phyloP scores from a whole-genome alignment of 1,284 basidiomycete species.

The Rhodofomes roseus region DNA sequence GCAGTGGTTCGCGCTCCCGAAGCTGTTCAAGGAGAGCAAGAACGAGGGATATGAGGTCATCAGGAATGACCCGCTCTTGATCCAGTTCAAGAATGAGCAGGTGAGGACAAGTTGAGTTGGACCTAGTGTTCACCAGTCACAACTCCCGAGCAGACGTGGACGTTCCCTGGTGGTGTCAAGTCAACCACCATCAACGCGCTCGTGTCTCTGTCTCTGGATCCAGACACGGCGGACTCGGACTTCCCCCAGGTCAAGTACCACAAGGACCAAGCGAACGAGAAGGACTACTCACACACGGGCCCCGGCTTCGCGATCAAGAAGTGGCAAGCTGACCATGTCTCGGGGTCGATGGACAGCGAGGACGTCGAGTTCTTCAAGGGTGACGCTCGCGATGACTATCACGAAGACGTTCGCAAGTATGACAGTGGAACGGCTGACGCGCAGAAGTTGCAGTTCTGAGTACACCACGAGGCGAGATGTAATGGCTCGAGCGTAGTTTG shows the following conservation, averaged over 20 bases:
- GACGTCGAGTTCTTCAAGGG: slow-evolving; percentile 22
- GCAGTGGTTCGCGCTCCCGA: slow-evolving; percentile 32
- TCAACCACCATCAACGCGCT: slow-evolving; percentile 29
- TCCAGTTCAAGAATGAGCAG: slow-evolving; percentile 33
- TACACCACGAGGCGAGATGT: neutral
- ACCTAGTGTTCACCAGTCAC: neutral
- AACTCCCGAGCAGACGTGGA: slow-evolving; percentile 24
- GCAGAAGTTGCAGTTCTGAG: slow-evolving; percentile 14
- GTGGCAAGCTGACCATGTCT: slow-evolving; percentile 29
- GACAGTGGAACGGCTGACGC: slow-evolving; percentile 18
- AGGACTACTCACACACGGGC: slow-evolving; percentile 31
- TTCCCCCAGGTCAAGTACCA: slow-evolving; percentile 32
- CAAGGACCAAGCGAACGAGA: slow-evolving; percentile 31
- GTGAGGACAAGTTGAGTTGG: slow-evolving; percentile 5
- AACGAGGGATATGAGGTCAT: slow-evolving; percentile 29
- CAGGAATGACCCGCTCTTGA: slow-evolving; percentile 27
- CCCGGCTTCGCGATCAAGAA: slow-evolving; percentile 30
- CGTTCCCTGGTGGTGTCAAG: slow-evolving; percentile 26
- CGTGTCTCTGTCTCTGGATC: slow-evolving; percentile 28
- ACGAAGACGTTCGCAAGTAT: slow-evolving; percentile 19
- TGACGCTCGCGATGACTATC: slow-evolving; percentile 17
- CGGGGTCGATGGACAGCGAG: slow-evolving; percentile 21
- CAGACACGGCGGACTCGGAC: slow-evolving; percentile 26
- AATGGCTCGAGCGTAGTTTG: neutral
- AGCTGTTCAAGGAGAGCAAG: slow-evolving; percentile 26